These are phyloP conservation scores for Silene uniflora DNA, from an alignment of 148 eudicot species.

Conservation along the genomic window DNA sequence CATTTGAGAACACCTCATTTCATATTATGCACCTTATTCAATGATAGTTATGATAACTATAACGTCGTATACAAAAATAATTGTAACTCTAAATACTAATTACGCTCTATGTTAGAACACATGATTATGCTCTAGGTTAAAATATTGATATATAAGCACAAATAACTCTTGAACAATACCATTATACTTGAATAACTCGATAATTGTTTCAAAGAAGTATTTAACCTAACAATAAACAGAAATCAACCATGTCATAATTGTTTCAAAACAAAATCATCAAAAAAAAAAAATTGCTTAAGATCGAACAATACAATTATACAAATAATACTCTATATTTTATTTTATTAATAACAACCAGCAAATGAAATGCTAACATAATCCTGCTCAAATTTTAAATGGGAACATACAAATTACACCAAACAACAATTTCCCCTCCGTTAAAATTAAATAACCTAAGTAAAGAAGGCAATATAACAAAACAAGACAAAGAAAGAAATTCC, in stretches of 20 bases:
- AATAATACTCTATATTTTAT: conserved; percentile 4
- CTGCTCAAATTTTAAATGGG: not conserved
- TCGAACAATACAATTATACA: not conserved
- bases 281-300: not conserved
- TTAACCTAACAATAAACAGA: too few species aligned
- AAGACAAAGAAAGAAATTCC: not conserved
- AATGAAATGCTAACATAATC: conserved; percentile 7
- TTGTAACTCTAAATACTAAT: too few species aligned
- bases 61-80: too few species aligned
- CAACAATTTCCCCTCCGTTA: not conserved
- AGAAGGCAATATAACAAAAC: not conserved
- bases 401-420: conserved; percentile 11
- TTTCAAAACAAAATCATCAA: too few species aligned
- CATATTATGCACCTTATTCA: too few species aligned
- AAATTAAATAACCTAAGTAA: not conserved
- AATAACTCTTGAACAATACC: not conserved
- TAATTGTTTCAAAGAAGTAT: too few species aligned
- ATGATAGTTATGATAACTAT: too few species aligned
- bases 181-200: too few species aligned
- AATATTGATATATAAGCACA: not conserved
- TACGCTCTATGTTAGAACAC: not conserved
- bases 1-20: too few species aligned
- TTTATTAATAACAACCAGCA: conserved; percentile 8
- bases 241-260: too few species aligned
- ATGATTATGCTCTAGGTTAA: not conserved